These are phyloP conservation scores for Didymella glomerata DNA, from an alignment of 2,329 filamentous ascomycete genomes.

Conservation along the genomic window DNA sequence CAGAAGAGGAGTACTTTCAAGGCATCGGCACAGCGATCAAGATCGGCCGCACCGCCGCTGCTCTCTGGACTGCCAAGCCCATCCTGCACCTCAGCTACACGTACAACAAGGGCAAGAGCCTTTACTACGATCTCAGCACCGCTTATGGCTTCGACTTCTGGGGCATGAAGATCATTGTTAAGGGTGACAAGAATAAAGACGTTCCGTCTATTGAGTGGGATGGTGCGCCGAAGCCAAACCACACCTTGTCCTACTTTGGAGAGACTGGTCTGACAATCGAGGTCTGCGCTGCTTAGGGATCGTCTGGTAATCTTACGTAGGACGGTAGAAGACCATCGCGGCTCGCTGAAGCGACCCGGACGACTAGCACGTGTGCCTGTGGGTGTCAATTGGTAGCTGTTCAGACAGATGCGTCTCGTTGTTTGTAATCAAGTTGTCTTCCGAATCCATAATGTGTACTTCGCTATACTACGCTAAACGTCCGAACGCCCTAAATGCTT, in stretches of 20 bases:
- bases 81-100: slow-evolving; percentile 38
- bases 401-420: not conserved
- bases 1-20: slow-evolving; percentile 28
- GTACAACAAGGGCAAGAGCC: slow-evolving; percentile 20
- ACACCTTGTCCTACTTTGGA: slow-evolving; percentile 25
- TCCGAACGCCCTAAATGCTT: slow-evolving; percentile 15
- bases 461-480: slow-evolving; percentile 12
- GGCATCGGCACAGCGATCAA: slow-evolving; percentile 37
- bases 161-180: slow-evolving; percentile 28
- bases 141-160: slow-evolving; percentile 32
- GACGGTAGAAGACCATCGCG: not conserved
- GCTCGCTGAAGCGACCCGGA: too few relatives aligned
- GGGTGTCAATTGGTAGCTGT: not conserved
- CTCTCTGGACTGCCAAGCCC: slow-evolving; percentile 26
- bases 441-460: not conserved
- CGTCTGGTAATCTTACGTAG: not conserved
- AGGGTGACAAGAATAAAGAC: slow-evolving; percentile 18
- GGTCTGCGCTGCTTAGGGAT: slow-evolving; percentile 12
- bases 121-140: slow-evolving; percentile 40
- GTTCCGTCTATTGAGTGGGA: slow-evolving; percentile 26
- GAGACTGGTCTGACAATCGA: slow-evolving; percentile 29
- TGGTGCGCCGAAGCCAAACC: slow-evolving; percentile 23
- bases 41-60: slow-evolving; percentile 25
- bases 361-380: not conserved
- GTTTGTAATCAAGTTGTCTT: not conserved